Evolutionary conservation across 306 rosid species (phyloP).

Genomic region (Bauhinia variegata): DNA sequence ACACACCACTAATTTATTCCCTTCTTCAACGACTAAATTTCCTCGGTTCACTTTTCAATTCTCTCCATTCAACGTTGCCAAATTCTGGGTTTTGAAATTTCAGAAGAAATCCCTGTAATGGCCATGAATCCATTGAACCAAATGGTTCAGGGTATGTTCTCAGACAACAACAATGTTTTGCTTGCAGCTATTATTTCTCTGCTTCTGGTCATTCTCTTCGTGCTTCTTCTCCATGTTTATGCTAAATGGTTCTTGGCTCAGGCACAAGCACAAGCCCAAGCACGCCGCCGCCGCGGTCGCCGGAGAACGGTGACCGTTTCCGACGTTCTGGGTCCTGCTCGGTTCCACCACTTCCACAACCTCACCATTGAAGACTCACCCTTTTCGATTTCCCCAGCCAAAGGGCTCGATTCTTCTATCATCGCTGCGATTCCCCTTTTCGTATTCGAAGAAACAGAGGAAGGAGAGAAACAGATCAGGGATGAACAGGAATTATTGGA

Average conservation of each 20-base stretch:
- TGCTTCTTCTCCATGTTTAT: conserved; percentile 83
- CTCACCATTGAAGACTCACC: conserved; percentile 50
- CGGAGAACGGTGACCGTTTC: conserved; percentile 61
- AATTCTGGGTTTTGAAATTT: conserved; percentile 6
- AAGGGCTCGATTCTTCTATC: conserved; percentile 64
- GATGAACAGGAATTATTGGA: conserved; percentile 43
- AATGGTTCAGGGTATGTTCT: conserved; percentile 59
- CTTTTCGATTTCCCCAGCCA: conserved; percentile 41
- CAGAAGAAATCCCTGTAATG: conserved; percentile 31
- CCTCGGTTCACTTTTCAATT: conserved; percentile 37
- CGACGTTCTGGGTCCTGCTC: conserved; percentile 57
- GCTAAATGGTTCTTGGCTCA: conserved; percentile 85
- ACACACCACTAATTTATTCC: conserved; percentile 43
- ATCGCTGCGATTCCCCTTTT: conserved; percentile 71
- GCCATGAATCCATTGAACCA: conserved; percentile 42
- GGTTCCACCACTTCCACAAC: conserved; percentile 57
- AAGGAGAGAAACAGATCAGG: neutral
- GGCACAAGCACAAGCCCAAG: conserved; percentile 45
- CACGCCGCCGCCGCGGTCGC: conserved; percentile 44
- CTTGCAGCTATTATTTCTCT: conserved; percentile 81
- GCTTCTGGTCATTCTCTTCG: conserved; percentile 84
- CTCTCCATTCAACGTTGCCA: conserved; percentile 8
- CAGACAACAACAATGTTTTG: conserved; percentile 79
- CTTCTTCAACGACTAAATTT: conserved; percentile 37
- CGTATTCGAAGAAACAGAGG: conserved; percentile 37